Conservation (phyloP, 495 filamentous ascomycete species). For the Xeromyces bisporus region DNA sequence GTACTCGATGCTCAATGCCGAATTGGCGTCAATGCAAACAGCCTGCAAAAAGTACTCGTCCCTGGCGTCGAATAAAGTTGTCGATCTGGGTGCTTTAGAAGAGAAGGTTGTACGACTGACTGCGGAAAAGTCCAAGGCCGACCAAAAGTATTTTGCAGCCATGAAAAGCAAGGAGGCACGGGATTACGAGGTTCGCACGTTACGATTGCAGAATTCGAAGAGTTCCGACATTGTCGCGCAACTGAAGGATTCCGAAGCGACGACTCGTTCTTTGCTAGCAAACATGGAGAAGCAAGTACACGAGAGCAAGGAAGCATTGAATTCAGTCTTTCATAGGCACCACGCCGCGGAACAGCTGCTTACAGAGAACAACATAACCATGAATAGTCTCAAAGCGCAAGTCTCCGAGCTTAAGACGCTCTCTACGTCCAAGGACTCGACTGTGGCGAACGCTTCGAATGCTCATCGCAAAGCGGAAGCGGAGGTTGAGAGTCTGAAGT, state of each 20-base stretch:
- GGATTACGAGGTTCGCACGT: conserved; percentile 54
- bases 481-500: conserved; percentile 55
- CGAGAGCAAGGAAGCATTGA: conserved; percentile 61
- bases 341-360: conserved; percentile 52
- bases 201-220: conserved; percentile 69
- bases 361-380: conserved; percentile 46
- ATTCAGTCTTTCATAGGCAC: conserved; percentile 45
- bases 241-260: conserved; percentile 70
- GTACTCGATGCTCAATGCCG: conserved; percentile 67
- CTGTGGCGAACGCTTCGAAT: conserved; percentile 30
- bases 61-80: conserved; percentile 70
- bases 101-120: conserved; percentile 56
- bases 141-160: conserved; percentile 91
- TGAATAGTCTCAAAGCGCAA: conserved; percentile 61
- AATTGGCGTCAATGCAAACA: conserved; percentile 68
- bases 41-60: conserved; percentile 75
- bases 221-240: conserved; percentile 86
- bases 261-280: conserved; percentile 41
- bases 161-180: conserved; percentile 84
- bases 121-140: conserved; percentile 87
- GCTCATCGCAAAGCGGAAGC: conserved; percentile 54
- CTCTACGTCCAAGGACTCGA: conserved; percentile 55
- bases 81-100: conserved; percentile 55
- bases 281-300: conserved; percentile 81
- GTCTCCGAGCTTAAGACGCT: conserved; percentile 55